Percentiles rank a stretch among this genome's conserved stretches.
Conservation (phyloP, 306 rosid species). For the Ziziphus jujuba region DNA sequence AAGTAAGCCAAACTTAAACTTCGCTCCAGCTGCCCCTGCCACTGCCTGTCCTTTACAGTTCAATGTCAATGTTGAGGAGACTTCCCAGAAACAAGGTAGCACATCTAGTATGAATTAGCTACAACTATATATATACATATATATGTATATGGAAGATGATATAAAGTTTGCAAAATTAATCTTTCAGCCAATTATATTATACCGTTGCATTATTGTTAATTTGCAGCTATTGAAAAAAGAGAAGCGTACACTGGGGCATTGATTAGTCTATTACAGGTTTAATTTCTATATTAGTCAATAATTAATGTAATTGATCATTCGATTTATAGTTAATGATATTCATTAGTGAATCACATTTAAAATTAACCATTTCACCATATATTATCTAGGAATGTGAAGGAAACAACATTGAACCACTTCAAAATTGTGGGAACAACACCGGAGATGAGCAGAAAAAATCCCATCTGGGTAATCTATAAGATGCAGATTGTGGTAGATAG, state of each 20-base stretch:
- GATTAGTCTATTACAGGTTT: constrained; percentile 25
- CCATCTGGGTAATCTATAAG: constrained; percentile 21
- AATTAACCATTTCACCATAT: too few species aligned
- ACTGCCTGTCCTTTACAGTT: too few species aligned
- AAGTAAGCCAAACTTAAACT: background rate
- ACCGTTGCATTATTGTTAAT: background rate
- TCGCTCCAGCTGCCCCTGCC: too few species aligned
- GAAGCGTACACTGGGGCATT: constrained; percentile 14
- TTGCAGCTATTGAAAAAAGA: background rate
- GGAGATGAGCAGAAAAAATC: constrained; percentile 23
- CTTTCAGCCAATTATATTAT: background rate
- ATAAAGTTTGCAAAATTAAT: too few species aligned
- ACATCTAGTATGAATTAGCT: too few species aligned
- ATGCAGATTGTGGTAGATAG: constrained; percentile 15
- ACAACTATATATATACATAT: too few species aligned
- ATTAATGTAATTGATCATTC: too few species aligned
- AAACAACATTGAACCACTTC: constrained; percentile 28
- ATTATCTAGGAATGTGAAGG: background rate
- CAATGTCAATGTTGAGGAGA: too few species aligned
- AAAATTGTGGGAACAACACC: constrained; percentile 23
- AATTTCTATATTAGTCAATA: background rate
- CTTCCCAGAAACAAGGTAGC: too few species aligned
- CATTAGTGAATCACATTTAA: too few species aligned
- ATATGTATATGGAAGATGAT: too few species aligned
- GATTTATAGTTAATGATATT: too few species aligned